phyloP scores from a whole-genome alignment of 116 monocot species.

The Dioscorea cayenensis region DNA sequence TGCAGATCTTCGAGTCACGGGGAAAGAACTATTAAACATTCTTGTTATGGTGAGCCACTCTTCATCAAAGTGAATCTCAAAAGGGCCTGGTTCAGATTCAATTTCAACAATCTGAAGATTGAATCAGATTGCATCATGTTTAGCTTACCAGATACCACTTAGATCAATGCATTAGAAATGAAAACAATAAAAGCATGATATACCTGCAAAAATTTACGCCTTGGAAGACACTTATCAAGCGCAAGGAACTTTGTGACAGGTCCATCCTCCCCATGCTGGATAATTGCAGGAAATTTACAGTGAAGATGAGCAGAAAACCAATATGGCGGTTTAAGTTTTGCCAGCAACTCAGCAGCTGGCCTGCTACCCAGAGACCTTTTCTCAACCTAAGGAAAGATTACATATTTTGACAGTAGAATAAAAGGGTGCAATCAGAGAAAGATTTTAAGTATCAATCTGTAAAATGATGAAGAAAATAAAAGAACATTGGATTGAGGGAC shows the following conservation, averaged over 20 bases:
- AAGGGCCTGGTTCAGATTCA: slow-evolving; percentile 68
- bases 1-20: slow-evolving; percentile 33
- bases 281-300: slow-evolving; percentile 84
- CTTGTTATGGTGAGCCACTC: slow-evolving; percentile 92
- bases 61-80: slow-evolving; percentile 81
- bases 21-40: slow-evolving; percentile 49
- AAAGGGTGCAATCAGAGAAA: neutral
- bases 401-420: neutral
- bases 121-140: slow-evolving; percentile 1
- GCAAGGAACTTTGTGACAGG: slow-evolving; percentile 90
- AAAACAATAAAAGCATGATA: slow-evolving; percentile 1
- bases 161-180: neutral
- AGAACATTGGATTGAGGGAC: neutral
- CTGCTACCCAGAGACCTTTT: slow-evolving; percentile 71
- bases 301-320: slow-evolving; percentile 99
- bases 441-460: neutral
- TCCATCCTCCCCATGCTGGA: slow-evolving; percentile 84
- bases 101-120: slow-evolving; percentile 72
- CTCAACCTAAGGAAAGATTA: slow-evolving; percentile 39
- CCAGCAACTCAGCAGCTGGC: slow-evolving; percentile 72
- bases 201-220: slow-evolving; percentile 80
- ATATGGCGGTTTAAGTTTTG: slow-evolving; percentile 66
- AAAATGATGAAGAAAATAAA: neutral
- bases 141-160: neutral
- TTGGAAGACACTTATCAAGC: slow-evolving; percentile 84